Base-by-base conservation (phyloP, 495 filamentous ascomycete species). In the Clavariopsis aquatica region DNA sequence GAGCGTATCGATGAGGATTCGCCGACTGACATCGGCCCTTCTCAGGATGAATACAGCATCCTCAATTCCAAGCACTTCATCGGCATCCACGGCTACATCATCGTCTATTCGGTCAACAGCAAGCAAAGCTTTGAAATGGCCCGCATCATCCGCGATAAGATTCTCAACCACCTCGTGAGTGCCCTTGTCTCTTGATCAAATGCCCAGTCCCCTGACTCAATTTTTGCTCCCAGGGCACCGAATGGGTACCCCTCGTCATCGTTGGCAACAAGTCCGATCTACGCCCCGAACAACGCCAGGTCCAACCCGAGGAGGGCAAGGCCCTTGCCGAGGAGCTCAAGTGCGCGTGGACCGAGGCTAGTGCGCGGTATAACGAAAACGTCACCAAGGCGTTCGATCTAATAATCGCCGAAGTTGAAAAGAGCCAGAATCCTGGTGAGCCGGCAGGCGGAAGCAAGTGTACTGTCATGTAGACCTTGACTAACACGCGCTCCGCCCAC, bases 11-110 rank as follows among this genome's bases (percentile, higher is more conserved):
- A n/a, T 57, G 60, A 64, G 52, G 52, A 56, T 28, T 36, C 15
- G 36, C 13, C 61, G 34, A 60, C 66, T 70, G 64, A 72, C 68
- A 27, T 19, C 41, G 46, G 47, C 49, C 23, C 19, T 4, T 24
- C 45, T 5, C 75, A 96, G 92, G 94, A 99, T 79, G 95, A 98
- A 76, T 98, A 98, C 78, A 93, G 89, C 72, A 97, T 98, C 71
- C 81, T 98, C 55, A 97, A 96, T 76, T 96, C 90, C 46, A 96
- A 97, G 76, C 95, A 98, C 77, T 98, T 98, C 75, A 98, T 98
- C 78, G 94, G 94, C 64, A 97, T 98, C 69, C 94, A 98, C 83
- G 94, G 94, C 41, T 98, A 98, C 79, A 93, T 98, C 85, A 87
- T 98, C 53, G 94, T 96, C 43, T 98, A 98, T 78, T 96, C 91